These are phyloP conservation scores for Tranzscheliella williamsii DNA, from an alignment of 1,284 basidiomycete genomes.

Conservation along the genomic window DNA sequence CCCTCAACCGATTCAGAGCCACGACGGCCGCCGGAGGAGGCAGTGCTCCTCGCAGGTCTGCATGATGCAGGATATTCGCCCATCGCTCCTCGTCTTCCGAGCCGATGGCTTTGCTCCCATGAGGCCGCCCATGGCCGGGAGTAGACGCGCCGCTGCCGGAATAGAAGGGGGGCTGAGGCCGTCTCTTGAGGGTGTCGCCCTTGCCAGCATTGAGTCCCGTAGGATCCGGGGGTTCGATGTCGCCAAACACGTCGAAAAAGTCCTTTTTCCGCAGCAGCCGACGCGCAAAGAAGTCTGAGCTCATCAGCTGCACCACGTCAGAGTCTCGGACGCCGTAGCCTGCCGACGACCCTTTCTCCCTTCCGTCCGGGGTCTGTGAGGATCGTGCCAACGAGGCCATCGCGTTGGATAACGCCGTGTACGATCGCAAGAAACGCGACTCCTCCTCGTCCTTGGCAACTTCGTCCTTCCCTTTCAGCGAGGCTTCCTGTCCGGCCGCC, in stretches of 20 bases:
- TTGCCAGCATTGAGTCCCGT: neutral
- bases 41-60: slow-evolving; percentile 24
- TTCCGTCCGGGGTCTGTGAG: slow-evolving; percentile 16
- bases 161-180: slow-evolving; percentile 17
- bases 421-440: slow-evolving; percentile 45
- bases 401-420: slow-evolving; percentile 43
- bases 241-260: slow-evolving; percentile 29
- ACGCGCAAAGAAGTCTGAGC: slow-evolving; percentile 41
- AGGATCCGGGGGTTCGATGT: neutral
- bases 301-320: slow-evolving; percentile 52
- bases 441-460: slow-evolving; percentile 8
- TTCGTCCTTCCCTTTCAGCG: neutral
- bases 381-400: slow-evolving; percentile 42
- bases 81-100: slow-evolving; percentile 4
- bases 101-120: neutral
- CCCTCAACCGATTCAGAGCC: slow-evolving; percentile 19
- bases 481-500: neutral
- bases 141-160: slow-evolving; percentile 31
- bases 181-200: slow-evolving; percentile 1
- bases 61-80: slow-evolving; percentile 18
- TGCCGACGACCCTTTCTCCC: slow-evolving; percentile 1
- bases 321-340: slow-evolving; percentile 42
- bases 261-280: slow-evolving; percentile 26
- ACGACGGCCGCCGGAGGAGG: slow-evolving; percentile 26
- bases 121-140: slow-evolving; percentile 1